phyloP scores from a whole-genome alignment of 768 basidiomycete species.

The Podaxis pistillaris region DNA sequence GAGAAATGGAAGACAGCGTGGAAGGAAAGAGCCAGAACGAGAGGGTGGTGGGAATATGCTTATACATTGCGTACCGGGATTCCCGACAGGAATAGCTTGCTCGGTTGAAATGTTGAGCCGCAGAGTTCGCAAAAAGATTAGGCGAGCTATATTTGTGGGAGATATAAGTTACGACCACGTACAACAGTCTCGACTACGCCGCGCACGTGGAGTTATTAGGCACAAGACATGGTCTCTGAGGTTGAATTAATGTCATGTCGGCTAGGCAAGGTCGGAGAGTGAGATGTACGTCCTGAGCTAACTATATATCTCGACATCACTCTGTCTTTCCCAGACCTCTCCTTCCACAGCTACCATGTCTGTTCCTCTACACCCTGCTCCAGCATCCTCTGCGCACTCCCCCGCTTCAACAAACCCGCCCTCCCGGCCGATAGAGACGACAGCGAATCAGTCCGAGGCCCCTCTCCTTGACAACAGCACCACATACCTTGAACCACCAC shows the following conservation, averaged over 20 bases:
- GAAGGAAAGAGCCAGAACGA: conserved; percentile 2
- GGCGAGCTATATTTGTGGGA: not conserved
- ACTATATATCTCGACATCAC: conserved; percentile 7
- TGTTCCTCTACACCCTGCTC: not conserved
- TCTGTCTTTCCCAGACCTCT: not conserved
- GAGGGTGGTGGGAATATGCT: not conserved
- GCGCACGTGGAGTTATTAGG: not conserved
- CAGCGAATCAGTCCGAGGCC: not conserved
- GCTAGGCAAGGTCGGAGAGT: not conserved
- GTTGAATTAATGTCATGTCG: not conserved
- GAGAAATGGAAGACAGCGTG: conserved; percentile 11
- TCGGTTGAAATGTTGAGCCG: not conserved
- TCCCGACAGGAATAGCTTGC: not conserved
- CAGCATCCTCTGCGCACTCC: not conserved
- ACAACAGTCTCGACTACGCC: not conserved
- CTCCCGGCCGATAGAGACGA: not conserved
- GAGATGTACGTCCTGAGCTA: not conserved
- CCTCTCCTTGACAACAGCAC: conserved; percentile 7
- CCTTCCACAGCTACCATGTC: conserved; percentile 12
- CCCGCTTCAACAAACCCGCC: not conserved
- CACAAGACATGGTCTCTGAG: not conserved
- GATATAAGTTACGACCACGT: not conserved
- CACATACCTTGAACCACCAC: conserved; percentile 7
- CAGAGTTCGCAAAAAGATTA: not conserved
- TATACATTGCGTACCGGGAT: not conserved